Evolutionary conservation across 352 stramenopile genomes (phyloP).

Genomic region (Albugo laibachii): DNA sequence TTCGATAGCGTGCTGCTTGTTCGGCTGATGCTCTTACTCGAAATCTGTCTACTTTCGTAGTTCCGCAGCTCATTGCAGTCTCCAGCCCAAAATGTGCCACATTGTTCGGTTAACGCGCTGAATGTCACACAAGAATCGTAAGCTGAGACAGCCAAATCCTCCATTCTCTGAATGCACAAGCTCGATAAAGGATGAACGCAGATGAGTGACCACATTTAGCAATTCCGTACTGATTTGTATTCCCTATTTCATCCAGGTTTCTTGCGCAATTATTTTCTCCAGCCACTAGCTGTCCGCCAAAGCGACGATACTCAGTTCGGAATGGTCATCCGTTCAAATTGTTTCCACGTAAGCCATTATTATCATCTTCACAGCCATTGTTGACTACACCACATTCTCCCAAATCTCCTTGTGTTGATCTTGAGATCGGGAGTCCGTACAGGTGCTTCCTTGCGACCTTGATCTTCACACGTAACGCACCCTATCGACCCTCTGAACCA

Average conservation of each 20-base stretch:
- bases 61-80: too few relatives aligned
- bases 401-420: too few relatives aligned
- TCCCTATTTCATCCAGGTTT: constrained; percentile 72
- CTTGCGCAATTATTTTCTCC: constrained; percentile 71
- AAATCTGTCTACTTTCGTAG: too few relatives aligned
- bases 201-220: constrained; percentile 36
- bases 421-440: not conserved
- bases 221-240: constrained; percentile 79
- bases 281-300: constrained; percentile 65
- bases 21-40: too few relatives aligned
- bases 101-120: too few relatives aligned
- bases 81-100: too few relatives aligned
- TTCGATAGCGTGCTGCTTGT: too few relatives aligned
- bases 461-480: constrained; percentile 20
- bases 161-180: constrained; percentile 57
- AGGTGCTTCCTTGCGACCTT: not conserved
- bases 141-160: constrained; percentile 17
- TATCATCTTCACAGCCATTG: not conserved
- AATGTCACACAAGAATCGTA: constrained; percentile 3
- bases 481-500: constrained; percentile 74
- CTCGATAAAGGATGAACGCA: constrained; percentile 57
- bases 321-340: constrained; percentile 20
- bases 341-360: not conserved
- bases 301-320: constrained; percentile 77
- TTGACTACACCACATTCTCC: not conserved